Conservation (phyloP, 2,329 filamentous ascomycete genomes). For the Sporothrix pseudoabietina region DNA sequence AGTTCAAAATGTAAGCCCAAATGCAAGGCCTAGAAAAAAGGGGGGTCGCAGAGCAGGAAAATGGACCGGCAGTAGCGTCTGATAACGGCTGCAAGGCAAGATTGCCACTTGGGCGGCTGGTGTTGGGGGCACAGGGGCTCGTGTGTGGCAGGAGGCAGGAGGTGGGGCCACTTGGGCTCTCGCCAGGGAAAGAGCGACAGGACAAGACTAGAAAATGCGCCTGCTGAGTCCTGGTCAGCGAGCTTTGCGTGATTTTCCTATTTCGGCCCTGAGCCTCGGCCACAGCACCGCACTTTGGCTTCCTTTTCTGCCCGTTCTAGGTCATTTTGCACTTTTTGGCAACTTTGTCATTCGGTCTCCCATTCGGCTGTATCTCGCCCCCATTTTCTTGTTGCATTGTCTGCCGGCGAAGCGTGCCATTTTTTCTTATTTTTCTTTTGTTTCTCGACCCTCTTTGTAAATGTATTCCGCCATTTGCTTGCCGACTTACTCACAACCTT, state of each 20-base stretch:
- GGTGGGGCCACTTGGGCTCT: background rate
- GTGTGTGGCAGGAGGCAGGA: background rate
- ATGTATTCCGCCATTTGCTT: background rate
- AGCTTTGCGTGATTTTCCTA: conserved; percentile 23
- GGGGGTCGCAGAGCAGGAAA: conserved; percentile 1
- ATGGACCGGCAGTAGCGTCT: conserved; percentile 22
- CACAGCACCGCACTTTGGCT: conserved; percentile 18
- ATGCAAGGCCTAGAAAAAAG: background rate
- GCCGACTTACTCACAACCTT: background rate
- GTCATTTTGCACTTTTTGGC: conserved; percentile 1
- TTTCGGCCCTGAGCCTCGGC: conserved; percentile 23
- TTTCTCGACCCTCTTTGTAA: background rate
- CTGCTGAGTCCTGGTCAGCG: background rate
- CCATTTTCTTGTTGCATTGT: background rate
- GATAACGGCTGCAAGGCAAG: conserved; percentile 27
- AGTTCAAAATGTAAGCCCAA: background rate
- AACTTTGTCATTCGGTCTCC: background rate
- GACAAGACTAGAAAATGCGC: background rate
- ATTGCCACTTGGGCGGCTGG: conserved; percentile 20
- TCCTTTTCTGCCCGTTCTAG: conserved; percentile 24
- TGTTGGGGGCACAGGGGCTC: background rate
- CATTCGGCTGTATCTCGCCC: background rate
- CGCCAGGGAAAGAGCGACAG: background rate
- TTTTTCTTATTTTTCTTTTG: background rate
- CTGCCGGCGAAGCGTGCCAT: background rate